Evolutionary conservation across 805 yeast species (phyloP).

Genomic region (Martiniozyma abietophila): DNA sequence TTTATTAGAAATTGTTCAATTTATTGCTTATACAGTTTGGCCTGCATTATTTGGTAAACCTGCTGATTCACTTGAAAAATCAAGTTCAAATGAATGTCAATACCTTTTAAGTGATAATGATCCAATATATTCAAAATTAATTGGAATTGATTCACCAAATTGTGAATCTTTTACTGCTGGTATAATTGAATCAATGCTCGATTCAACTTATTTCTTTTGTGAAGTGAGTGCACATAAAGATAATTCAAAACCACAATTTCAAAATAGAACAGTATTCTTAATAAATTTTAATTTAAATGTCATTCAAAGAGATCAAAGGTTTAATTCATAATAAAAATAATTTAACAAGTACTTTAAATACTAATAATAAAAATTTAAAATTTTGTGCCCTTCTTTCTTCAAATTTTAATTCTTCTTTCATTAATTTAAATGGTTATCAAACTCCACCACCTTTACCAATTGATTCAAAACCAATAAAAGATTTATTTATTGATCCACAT

Average conservation of each 20-base stretch:
- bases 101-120: slow-evolving; percentile 71
- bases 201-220: slow-evolving; percentile 62
- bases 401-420: too few relatives aligned
- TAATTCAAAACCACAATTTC: slow-evolving; percentile 33
- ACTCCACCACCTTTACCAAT: not conserved
- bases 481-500: too few relatives aligned
- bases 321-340: too few relatives aligned
- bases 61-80: slow-evolving; percentile 38
- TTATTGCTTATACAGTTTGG: slow-evolving; percentile 70
- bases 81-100: slow-evolving; percentile 52
- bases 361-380: too few relatives aligned
- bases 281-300: slow-evolving; percentile 58
- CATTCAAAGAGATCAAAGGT: slow-evolving; percentile 35
- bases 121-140: slow-evolving; percentile 63
- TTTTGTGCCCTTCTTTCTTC: too few relatives aligned
- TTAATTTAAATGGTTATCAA: not conserved
- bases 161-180: slow-evolving; percentile 84
- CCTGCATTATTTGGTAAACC: slow-evolving; percentile 62
- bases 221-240: slow-evolving; percentile 72
- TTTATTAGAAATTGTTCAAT: slow-evolving; percentile 67
- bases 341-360: too few relatives aligned
- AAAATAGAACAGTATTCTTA: slow-evolving; percentile 65
- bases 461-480: too few relatives aligned
- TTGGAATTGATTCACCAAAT: slow-evolving; percentile 57
- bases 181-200: slow-evolving; percentile 72